A percentile compares a stretch with the other conserved stretches of the same genome.
Conservation (phyloP, 2,329 filamentous ascomycete genomes). For the Colletotrichum paranaense region DNA sequence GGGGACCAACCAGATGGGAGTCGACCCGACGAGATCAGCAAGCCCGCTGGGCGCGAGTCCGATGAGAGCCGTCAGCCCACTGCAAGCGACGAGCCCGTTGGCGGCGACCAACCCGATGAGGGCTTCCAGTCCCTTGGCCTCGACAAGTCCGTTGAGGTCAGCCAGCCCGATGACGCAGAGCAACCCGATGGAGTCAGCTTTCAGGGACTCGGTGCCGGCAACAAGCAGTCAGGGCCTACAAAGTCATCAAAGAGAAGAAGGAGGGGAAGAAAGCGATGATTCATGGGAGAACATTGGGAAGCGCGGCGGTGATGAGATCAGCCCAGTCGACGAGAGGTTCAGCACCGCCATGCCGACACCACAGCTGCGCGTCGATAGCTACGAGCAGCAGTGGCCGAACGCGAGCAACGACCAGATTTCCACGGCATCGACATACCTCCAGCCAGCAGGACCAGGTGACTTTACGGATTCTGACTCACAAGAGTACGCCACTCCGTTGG, state of each 20-base stretch:
- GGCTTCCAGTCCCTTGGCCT: background rate
- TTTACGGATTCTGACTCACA: conserved; percentile 33
- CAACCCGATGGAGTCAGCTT: conserved; percentile 1
- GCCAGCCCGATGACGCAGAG: background rate
- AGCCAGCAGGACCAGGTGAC: conserved; percentile 16
- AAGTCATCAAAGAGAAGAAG: conserved; percentile 32
- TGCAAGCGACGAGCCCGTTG: background rate
- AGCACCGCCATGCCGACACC: background rate
- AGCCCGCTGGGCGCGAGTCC: conserved; percentile 2
- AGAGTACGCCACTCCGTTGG: conserved; percentile 27
- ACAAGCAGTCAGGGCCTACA: conserved; percentile 23
- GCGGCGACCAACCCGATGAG: background rate
- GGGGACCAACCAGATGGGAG: conserved; percentile 6
- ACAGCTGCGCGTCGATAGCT: conserved; percentile 22
- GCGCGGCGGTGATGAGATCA: conserved; percentile 14
- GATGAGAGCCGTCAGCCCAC: conserved; percentile 5
- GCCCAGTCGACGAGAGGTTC: background rate
- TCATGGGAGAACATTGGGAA: conserved; percentile 29
- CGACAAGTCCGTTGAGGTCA: background rate
- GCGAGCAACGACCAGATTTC: conserved; percentile 27
- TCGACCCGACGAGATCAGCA: background rate
- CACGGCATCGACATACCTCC: conserved; percentile 11
- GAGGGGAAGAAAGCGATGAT: conserved; percentile 35
- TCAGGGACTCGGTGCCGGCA: conserved; percentile 12
- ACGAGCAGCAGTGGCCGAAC: conserved; percentile 28